These are phyloP conservation scores for Orbilia javanica DNA, from an alignment of 2,329 filamentous ascomycete species.

Conservation along the genomic window DNA sequence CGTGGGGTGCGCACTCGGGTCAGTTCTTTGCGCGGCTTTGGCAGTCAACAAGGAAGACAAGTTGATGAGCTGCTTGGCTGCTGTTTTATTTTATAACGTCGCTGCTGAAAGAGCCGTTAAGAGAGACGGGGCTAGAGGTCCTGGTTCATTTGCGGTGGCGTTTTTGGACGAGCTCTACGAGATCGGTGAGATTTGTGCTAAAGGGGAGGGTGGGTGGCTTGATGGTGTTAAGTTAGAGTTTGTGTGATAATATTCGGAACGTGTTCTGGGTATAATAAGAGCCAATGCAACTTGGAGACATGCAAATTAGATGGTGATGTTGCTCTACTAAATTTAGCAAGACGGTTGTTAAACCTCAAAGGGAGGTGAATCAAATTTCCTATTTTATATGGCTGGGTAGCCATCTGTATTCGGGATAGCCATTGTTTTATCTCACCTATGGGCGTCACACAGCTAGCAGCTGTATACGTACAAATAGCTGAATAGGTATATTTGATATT, in stretches of 20 bases:
- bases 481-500: no score
- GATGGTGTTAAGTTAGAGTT: conserved; percentile 38
- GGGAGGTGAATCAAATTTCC: no score
- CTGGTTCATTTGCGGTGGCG: conserved; percentile 86
- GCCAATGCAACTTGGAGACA: no score
- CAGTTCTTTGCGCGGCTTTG: conserved; percentile 80
- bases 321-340: no score
- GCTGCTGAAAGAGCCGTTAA: conserved; percentile 72
- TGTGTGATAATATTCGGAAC: conserved; percentile 16
- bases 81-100: conserved; percentile 81
- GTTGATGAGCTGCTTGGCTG: conserved; percentile 79
- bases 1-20: conserved; percentile 84
- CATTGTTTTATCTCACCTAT: no score
- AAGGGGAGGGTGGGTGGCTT: conserved; percentile 36
- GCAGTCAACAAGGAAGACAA: conserved; percentile 73
- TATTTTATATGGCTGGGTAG: no score
- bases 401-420: no score
- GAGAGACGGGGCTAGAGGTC: conserved; percentile 77
- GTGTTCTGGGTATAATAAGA: neutral
- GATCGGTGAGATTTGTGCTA: conserved; percentile 60
- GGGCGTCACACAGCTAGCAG: no score
- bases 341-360: no score
- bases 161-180: conserved; percentile 80
- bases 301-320: no score
- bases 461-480: no score